Evolutionary conservation across 2,329 filamentous ascomycete genomes (phyloP), one percentile per base, ranked within the genome.

Genomic region (Verticillium albo-atrum): DNA sequence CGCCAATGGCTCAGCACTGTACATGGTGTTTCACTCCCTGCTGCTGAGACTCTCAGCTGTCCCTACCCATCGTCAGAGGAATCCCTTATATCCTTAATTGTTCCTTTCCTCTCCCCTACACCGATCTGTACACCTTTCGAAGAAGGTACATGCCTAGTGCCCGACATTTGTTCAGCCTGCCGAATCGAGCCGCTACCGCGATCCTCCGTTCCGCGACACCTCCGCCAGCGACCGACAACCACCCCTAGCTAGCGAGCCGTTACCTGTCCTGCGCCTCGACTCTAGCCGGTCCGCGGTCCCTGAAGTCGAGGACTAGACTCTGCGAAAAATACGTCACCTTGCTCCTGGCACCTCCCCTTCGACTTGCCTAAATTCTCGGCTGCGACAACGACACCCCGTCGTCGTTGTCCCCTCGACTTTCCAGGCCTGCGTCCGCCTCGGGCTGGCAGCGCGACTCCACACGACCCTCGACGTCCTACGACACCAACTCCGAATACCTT

Each of bases 21-120:
- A 47, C 54, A 56, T 56, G 54, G 34, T 56, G 54, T 56, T 56
- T 56, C 54, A 56, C 15, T 56, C 54, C 23, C 35, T 4, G 25
- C 10, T 50, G 42, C 42, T 50, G 42, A 50, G 42, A 50, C 42
- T 23, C 30, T 54, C 52, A 34, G 27, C 52, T 25, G 14, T 23
- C 26, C 52, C 27, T 30, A n/a, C 20, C 6, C 9, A 2, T 23
- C 27, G 12, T 54, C 17, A 12, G 4, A 30, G 52, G 12, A 20
- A 25, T 30, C 14, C 27, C 27, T 34, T 20, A 54, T 30, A 54
- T 54, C 34, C 20, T 34, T 32, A 14, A 10, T 25, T 34, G 27
- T 32, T n/a, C 17, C 27, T 34, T 34, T 25, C 27, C 7, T 23
- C n/a, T 23, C 28, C 27, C 12, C 6, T 20, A 14, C 42, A 50